phyloP scores from a whole-genome alignment of 352 stramenopile genomes.

The Phytophthora melonis region DNA sequence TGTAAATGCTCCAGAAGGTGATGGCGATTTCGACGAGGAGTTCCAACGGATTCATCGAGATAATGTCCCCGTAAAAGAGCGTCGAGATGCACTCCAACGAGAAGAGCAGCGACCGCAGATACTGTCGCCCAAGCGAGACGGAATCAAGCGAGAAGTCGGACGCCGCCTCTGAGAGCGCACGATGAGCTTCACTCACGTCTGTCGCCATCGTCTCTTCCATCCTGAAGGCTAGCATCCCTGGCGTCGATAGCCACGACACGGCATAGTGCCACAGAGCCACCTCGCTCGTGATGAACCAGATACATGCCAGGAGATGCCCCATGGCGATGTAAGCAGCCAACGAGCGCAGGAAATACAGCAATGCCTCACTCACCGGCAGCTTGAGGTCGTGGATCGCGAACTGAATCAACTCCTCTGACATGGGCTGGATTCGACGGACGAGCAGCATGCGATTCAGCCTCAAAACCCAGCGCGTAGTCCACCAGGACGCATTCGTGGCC shows the following conservation, averaged over 20 bases:
- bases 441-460: constrained; percentile 63
- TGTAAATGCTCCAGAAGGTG: constrained; percentile 76
- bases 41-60: constrained; percentile 74
- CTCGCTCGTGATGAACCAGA: constrained; percentile 62
- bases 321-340: constrained; percentile 55
- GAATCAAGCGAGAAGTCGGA: constrained; percentile 29
- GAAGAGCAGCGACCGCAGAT: constrained; percentile 72
- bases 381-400: constrained; percentile 65
- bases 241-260: constrained; percentile 68
- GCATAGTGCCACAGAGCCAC: constrained; percentile 42
- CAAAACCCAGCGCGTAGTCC: constrained; percentile 50
- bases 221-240: constrained; percentile 50
- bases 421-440: constrained; percentile 39
- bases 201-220: neutral
- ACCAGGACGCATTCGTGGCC: constrained; percentile 22
- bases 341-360: constrained; percentile 55
- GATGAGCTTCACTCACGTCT: constrained; percentile 11
- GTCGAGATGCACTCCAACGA: constrained; percentile 74
- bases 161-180: neutral
- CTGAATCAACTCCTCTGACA: constrained; percentile 63
- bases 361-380: constrained; percentile 44
- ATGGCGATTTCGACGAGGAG: constrained; percentile 60
- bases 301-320: constrained; percentile 64
- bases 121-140: constrained; percentile 62
- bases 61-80: constrained; percentile 76